Percentiles rank a stretch among this genome's conserved stretches.
These are phyloP conservation scores for Zea luxurians DNA, from an alignment of 176 grass and related monocot genomes.

Conservation along the genomic window DNA sequence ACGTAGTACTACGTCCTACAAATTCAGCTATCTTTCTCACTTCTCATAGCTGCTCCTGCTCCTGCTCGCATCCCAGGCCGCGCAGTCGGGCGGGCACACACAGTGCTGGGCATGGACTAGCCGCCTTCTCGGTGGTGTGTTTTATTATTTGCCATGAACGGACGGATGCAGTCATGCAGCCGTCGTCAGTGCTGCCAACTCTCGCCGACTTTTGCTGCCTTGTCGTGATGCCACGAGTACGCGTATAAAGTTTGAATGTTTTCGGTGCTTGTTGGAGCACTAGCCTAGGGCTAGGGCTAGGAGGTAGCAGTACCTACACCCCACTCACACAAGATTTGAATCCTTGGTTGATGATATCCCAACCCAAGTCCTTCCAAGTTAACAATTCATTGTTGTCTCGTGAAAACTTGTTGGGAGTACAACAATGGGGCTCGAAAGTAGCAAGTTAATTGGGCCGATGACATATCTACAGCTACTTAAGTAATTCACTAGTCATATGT, in stretches of 20 bases:
- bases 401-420: background rate
- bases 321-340: no score
- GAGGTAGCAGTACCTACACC: no score
- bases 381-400: background rate
- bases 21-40: no score
- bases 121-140: no score
- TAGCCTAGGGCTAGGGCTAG: background rate
- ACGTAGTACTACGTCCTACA: background rate
- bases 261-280: background rate
- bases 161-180: background rate
- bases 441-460: background rate
- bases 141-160: background rate
- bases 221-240: background rate
- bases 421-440: background rate
- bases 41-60: no score
- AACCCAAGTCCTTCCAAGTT: no score
- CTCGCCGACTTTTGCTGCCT: background rate
- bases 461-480: background rate
- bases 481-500: background rate
- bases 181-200: background rate
- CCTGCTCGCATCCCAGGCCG: no score
- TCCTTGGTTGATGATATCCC: no score
- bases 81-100: no score
- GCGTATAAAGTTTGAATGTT: background rate
- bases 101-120: no score